Conservation (phyloP, 352 stramenopile species). For the Globisporangium rhizosaccharum region DNA sequence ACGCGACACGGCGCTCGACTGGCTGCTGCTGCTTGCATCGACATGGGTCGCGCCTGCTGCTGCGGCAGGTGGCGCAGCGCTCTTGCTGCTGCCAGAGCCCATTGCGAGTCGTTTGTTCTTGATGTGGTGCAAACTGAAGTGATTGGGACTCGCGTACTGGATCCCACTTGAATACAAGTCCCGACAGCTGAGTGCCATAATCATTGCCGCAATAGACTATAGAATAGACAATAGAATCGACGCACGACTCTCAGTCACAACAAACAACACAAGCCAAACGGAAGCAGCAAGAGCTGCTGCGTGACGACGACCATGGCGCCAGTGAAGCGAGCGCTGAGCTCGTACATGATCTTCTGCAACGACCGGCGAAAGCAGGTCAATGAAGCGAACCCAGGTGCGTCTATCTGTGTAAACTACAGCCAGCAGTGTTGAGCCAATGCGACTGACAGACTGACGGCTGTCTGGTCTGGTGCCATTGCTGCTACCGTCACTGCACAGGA, state of each 20-base stretch:
- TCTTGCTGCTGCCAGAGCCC: conserved; percentile 59
- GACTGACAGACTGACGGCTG: background rate
- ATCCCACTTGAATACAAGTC: background rate
- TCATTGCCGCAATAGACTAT: background rate
- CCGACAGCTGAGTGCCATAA: background rate
- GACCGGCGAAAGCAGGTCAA: conserved; percentile 65
- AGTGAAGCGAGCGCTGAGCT: conserved; percentile 84
- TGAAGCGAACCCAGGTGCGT: conserved; percentile 47
- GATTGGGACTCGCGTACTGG: background rate
- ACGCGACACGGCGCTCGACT: conserved; percentile 19
- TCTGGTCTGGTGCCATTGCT: background rate
- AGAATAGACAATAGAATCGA: background rate
- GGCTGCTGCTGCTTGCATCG: conserved; percentile 18
- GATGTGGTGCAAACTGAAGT: background rate
- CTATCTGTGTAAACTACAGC: no score
- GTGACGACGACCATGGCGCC: conserved; percentile 33
- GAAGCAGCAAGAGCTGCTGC: background rate
- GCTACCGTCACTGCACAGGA: conserved; percentile 12
- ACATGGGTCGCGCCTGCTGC: conserved; percentile 1
- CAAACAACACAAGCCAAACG: conserved; percentile 3
- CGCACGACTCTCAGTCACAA: background rate
- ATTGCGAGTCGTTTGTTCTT: conserved; percentile 17
- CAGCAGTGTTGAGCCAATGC: no score
- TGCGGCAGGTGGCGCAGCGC: conserved; percentile 9
- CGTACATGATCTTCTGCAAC: conserved; percentile 83